Evolutionary conservation across 306 rosid species (phyloP), one percentile per base, ranked within the genome.

Genomic region (Ormosia semicastrata): DNA sequence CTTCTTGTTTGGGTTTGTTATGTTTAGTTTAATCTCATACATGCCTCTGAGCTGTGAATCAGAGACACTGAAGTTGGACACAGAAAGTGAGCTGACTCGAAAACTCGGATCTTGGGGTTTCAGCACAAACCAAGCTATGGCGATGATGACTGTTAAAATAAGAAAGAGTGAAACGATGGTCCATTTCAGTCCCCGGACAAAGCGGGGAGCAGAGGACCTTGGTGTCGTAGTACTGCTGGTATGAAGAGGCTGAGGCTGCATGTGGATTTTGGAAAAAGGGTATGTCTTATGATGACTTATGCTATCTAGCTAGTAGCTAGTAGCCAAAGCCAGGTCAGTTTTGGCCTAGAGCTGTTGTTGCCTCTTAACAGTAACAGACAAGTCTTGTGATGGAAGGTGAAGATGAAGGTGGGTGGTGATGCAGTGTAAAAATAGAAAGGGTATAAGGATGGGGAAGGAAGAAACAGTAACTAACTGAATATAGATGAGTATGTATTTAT

Each of bases 1-100:
- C 72, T 78, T 84, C 76, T 79, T 41, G 84, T 84, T 84, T 70
- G 87, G 87, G 41, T 84, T 79, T 73, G 30, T 73, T 33, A 79
- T 30, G 40, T 34, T 66, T 7, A 84, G 6, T 73, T 36, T 58
- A 6, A 73, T 13, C 40, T 56, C 66, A 15, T 54, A 73, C 59
- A 8, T 32, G 1, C 77, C 64, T 29, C 2, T 58, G 5, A 66
- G 63, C 10, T 79, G 43, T 0, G 60, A 73, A 33, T 34, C 58
- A 2, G 65, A 41, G 58, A 41, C 57, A n/a, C 11, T 46, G 49
- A 77, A 78, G 59, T 79, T 66, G 15, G 87, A 57, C n/a, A 84
- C 36, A 2, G 62, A 36, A 14, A 84, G 36, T 13, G 87, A 37
- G 59, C 6, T 40, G 11, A 84, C 67, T n/a, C 24, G 17, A n/a